Evolutionary conservation across 2,329 filamentous ascomycete species (phyloP).

Genomic region (Ilyonectria mors-panacis): DNA sequence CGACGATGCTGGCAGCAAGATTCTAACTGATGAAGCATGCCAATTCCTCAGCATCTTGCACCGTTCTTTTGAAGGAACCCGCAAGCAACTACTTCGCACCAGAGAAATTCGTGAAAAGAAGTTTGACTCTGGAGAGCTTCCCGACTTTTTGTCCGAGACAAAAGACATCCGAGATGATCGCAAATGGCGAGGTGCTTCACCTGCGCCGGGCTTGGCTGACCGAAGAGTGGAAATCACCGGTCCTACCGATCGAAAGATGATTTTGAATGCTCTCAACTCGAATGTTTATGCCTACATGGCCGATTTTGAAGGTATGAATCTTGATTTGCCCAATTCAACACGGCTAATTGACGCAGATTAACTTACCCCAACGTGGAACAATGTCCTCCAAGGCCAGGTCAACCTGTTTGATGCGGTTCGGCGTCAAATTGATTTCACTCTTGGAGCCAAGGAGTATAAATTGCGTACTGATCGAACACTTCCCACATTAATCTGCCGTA

Average conservation of each 20-base stretch:
- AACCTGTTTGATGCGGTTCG: conserved; percentile 98
- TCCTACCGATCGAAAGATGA: conserved; percentile 98
- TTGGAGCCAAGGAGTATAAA: conserved; percentile 96
- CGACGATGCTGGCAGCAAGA: conserved; percentile 86
- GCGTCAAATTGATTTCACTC: conserved; percentile 95
- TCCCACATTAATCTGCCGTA: conserved; percentile 93
- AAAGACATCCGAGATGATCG: conserved; percentile 94
- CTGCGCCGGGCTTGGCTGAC: conserved; percentile 94
- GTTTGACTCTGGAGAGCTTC: conserved; percentile 89
- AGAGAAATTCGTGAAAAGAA: conserved; percentile 90
- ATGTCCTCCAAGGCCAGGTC: conserved; percentile 98
- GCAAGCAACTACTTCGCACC: conserved; percentile 90
- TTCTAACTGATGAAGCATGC: conserved; percentile 90
- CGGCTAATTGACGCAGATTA: not conserved
- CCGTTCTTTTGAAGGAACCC: conserved; percentile 91
- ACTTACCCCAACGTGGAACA: conserved; percentile 92
- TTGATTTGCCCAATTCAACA: not conserved
- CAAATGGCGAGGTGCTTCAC: conserved; percentile 92
- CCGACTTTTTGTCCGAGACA: conserved; percentile 96
- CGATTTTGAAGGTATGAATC: conserved; percentile 88
- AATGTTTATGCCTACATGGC: conserved; percentile 99
- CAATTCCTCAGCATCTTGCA: conserved; percentile 96
- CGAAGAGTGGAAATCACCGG: conserved; percentile 97
- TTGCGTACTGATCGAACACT: conserved; percentile 88
- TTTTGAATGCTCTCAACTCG: conserved; percentile 95